Evolutionary conservation across 2,329 filamentous ascomycete species (phyloP), one percentile per base, ranked within the genome.

Genomic region (Fusarium dlaminii): DNA sequence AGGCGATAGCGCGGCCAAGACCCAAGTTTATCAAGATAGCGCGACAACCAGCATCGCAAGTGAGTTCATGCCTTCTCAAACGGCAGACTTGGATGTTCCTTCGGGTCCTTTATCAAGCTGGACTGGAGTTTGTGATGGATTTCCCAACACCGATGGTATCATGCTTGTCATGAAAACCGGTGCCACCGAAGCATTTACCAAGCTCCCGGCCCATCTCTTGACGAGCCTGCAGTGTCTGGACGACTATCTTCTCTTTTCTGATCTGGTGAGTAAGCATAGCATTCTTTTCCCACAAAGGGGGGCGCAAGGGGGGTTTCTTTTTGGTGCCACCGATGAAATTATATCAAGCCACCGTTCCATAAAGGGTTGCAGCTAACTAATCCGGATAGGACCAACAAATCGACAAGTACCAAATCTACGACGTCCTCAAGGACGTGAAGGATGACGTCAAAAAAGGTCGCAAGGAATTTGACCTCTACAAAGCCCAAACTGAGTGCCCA

Each of bases 121-220:
- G 63, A 65, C 60, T 17, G 67, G 42, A n/a, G 57, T 74, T 4
- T 88, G 86, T 74, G 78, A 80, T 48, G 79, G 79, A 66, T 85
- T 87, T 58, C 84, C 85, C 17, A 75, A 83, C 61, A 83, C 83
- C 42, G 80, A 84, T 36, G 83, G 84, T 67, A 82, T 88, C 49
- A 82, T 86, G 37, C 80, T 90, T 34, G 83, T 90, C 63, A 86
- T 91, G 82, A 90, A 90, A 81, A 90, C 89, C 3, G 88, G 89
- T 51, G 87, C 88, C 6, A 89, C 87, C 48, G 88, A 90, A 76
- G 82, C 86, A 18, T 87, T 84, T 74, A 84, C 87, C 32, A 87
- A 87, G 70, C 79, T 91, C 8, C 88, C 89, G 13, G 87, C 86
- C 6, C 89, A 90, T 66, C 81, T 90, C 29, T 81, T 89, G 64